phyloP scores from a whole-genome alignment of 352 stramenopile species.

The Pythium brachiatum region DNA sequence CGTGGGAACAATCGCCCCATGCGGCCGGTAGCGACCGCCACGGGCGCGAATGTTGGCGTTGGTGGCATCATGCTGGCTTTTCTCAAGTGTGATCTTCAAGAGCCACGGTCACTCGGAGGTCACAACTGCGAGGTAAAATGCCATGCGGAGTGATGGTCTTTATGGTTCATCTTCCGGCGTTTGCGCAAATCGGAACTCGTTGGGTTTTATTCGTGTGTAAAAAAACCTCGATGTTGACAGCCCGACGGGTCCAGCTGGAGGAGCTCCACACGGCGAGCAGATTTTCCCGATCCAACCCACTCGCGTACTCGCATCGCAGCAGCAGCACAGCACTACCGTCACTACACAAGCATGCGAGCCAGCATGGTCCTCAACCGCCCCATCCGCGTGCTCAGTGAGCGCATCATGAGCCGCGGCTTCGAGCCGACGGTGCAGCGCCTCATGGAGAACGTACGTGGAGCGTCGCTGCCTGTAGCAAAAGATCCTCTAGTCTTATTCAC shows the following conservation, averaged over 20 bases:
- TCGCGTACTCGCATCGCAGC: background rate
- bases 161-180: background rate
- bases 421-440: conserved; percentile 75
- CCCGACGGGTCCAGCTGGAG: background rate
- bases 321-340: background rate
- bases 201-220: background rate
- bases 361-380: conserved; percentile 43
- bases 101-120: background rate
- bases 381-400: conserved; percentile 80
- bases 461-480: background rate
- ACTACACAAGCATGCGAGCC: background rate
- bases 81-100: background rate
- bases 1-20: conserved; percentile 9
- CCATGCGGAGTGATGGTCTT: background rate
- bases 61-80: background rate
- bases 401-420: conserved; percentile 82
- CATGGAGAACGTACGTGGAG: conserved; percentile 65
- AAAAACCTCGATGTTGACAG: background rate
- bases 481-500: background rate
- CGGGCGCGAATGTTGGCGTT: background rate
- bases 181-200: background rate
- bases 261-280: background rate
- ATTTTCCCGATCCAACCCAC: background rate
- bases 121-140: background rate
- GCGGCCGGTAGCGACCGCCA: conserved; percentile 13